A percentile compares a stretch with the other conserved stretches of the same genome.
These are phyloP conservation scores for Arctium lappa DNA, from an alignment of 129 eudicot genomes.

Conservation along the genomic window DNA sequence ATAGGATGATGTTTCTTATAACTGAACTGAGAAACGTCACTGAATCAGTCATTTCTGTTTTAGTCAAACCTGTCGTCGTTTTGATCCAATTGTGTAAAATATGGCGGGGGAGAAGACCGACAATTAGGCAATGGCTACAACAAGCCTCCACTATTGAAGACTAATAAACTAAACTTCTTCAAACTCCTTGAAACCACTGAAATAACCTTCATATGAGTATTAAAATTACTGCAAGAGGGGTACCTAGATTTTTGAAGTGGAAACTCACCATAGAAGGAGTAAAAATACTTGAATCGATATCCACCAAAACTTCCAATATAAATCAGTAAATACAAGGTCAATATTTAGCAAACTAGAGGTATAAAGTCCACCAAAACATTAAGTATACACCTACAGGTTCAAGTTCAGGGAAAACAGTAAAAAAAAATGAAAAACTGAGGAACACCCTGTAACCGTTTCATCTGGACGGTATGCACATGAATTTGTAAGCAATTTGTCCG, in stretches of 20 bases:
- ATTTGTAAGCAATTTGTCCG: no score
- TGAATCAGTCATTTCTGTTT: neutral
- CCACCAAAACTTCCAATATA: neutral
- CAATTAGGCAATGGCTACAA: neutral
- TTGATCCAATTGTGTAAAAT: slow-evolving; percentile 7
- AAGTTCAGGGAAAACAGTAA: no score
- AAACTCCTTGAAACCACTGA: neutral
- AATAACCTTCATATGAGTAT: neutral
- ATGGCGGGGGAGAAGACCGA: neutral
- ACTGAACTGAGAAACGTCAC: slow-evolving; percentile 7
- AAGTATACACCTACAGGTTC: neutral
- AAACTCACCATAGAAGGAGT: neutral
- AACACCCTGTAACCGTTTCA: no score
- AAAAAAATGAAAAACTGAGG: no score
- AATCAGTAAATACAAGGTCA: neutral
- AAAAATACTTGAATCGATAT: neutral
- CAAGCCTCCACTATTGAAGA: neutral
- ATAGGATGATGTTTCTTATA: neutral
- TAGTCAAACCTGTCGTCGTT: neutral
- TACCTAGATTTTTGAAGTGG: neutral
- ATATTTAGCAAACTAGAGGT: neutral
- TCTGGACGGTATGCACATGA: no score
- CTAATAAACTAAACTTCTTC: slow-evolving; percentile 9
- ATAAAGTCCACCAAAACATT: neutral
- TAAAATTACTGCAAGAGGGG: neutral